These are phyloP conservation scores for Claviceps purpurea DNA, from an alignment of 2,329 filamentous ascomycete genomes.

Conservation along the genomic window DNA sequence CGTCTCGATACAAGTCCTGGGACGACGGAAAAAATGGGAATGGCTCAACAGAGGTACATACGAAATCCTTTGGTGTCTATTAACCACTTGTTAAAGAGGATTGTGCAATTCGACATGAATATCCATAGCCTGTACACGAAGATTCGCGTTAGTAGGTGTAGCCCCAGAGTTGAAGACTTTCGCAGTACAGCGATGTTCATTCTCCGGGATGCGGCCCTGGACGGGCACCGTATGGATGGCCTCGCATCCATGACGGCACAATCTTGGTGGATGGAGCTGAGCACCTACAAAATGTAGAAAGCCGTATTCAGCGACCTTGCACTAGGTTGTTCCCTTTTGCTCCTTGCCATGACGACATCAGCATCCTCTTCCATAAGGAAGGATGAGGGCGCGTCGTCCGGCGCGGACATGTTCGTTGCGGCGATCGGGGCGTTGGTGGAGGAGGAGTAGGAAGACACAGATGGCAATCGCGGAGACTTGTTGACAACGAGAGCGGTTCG, in stretches of 20 bases:
- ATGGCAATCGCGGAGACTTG: not conserved
- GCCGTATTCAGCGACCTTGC: conserved; percentile 19
- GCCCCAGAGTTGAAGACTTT: not conserved
- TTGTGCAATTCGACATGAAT: conserved; percentile 69
- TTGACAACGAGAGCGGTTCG: not conserved
- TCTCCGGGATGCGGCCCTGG: too few relatives aligned
- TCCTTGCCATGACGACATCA: conserved; percentile 6
- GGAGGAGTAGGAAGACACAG: not conserved
- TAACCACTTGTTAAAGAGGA: conserved; percentile 88
- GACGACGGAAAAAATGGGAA: not conserved
- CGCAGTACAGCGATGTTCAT: not conserved
- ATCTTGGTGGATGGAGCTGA: not conserved
- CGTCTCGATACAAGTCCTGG: not conserved
- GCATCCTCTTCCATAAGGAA: conserved; percentile 14
- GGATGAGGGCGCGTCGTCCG: not conserved
- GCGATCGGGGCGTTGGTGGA: not conserved
- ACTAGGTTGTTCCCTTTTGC: not conserved
- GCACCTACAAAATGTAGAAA: conserved; percentile 18
- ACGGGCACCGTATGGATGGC: not conserved
- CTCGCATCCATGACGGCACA: not conserved
- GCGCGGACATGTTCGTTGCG: conserved; percentile 1
- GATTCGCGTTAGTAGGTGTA: not conserved
- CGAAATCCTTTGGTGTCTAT: conserved; percentile 35
- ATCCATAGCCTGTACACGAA: conserved; percentile 52
- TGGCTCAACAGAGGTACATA: conserved; percentile 6